Evolutionary conservation across 2,329 filamentous ascomycete genomes (phyloP).

Genomic region (Huntiella abstrusa): DNA sequence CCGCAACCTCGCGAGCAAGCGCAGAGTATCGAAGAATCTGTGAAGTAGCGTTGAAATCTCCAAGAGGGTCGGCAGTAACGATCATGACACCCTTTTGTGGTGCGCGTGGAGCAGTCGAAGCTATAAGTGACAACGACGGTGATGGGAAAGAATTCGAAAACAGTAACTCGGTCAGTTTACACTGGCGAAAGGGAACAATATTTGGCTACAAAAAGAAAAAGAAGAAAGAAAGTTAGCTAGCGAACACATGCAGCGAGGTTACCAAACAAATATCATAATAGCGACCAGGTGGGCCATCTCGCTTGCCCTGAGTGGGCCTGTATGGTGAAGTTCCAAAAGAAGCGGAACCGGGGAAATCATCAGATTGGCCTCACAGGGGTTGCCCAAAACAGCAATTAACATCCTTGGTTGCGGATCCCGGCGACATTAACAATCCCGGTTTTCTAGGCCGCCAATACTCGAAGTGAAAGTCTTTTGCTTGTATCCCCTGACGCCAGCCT

Average conservation of each 20-base stretch:
- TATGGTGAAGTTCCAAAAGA: no score
- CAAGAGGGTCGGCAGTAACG: slow-evolving; percentile 78
- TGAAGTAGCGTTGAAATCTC: slow-evolving; percentile 91
- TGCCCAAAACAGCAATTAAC: no score
- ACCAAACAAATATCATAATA: no score
- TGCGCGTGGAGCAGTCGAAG: slow-evolving; percentile 30
- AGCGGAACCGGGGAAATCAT: neutral
- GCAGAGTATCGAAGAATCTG: slow-evolving; percentile 92
- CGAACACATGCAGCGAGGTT: no score
- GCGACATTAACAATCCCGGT: no score
- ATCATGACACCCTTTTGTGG: slow-evolving; percentile 91
- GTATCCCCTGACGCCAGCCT: no score
- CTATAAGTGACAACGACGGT: slow-evolving; percentile 24
- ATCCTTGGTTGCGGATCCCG: no score
- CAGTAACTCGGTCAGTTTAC: slow-evolving; percentile 67
- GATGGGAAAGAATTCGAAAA: slow-evolving; percentile 80
- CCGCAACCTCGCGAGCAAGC: slow-evolving; percentile 77
- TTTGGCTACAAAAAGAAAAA: slow-evolving; percentile 31
- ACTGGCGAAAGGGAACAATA: slow-evolving; percentile 62
- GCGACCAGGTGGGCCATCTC: no score
- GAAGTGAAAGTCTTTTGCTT: no score
- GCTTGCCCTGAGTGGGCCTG: no score
- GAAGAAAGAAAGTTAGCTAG: neutral
- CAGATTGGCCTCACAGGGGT: neutral
- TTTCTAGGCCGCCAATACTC: no score